phyloP scores from a whole-genome alignment of 352 stramenopile species.

The Pythium folliculosum region DNA sequence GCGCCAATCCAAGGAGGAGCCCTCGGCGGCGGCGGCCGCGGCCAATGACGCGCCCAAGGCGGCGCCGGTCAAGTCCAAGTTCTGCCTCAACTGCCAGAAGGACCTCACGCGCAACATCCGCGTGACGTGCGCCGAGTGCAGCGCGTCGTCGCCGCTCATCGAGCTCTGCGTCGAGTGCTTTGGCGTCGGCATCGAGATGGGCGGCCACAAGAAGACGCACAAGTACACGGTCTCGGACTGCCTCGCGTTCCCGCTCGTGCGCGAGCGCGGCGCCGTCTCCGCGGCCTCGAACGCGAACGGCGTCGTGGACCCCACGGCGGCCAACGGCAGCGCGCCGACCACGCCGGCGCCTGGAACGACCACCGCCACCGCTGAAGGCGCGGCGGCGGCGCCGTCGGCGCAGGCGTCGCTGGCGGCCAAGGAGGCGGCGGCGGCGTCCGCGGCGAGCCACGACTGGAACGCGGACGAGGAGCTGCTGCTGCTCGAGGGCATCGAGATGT shows the following conservation, averaged over 20 bases:
- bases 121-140: constrained; percentile 82
- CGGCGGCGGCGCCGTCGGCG: no score
- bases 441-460: constrained; percentile 77
- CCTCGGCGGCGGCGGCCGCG: neutral
- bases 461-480: constrained; percentile 95
- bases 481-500: constrained; percentile 95
- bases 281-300: no score
- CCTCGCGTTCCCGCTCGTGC: constrained; percentile 73
- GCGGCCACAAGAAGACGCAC: constrained; percentile 81
- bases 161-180: constrained; percentile 97
- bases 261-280: constrained; percentile 31
- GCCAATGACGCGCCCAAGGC: constrained; percentile 17
- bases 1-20: constrained; percentile 3
- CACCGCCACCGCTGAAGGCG: no score
- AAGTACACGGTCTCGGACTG: constrained; percentile 84
- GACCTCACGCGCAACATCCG: constrained; percentile 84
- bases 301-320: no score
- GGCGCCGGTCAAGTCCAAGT: constrained; percentile 60
- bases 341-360: neutral
- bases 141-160: constrained; percentile 40
- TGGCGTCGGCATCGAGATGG: constrained; percentile 74
- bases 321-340: neutral
- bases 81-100: constrained; percentile 87
- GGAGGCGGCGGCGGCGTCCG: constrained; percentile 21
- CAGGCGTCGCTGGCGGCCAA: neutral